Conservation (phyloP, 2,329 filamentous ascomycete species). For the Tolypocladium ovalisporum region DNA sequence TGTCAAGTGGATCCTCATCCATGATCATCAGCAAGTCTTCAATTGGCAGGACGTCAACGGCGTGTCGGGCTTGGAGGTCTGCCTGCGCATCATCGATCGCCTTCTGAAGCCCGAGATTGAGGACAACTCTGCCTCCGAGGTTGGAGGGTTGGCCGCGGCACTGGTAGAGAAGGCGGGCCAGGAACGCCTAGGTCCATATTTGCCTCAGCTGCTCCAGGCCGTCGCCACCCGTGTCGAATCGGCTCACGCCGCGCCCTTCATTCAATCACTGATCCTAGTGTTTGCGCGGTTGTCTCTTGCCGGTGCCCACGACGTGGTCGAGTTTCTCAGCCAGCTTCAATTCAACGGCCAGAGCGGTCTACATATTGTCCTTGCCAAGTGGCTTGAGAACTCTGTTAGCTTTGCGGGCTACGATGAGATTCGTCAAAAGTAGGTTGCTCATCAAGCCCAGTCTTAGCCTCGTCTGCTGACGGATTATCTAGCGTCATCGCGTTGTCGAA, state of each 20-base stretch:
- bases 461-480: slow-evolving; percentile 16
- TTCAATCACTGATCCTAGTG: slow-evolving; percentile 90
- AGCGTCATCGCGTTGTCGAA: slow-evolving; percentile 90
- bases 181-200: slow-evolving; percentile 79
- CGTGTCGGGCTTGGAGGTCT: slow-evolving; percentile 77
- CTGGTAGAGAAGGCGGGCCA: slow-evolving; percentile 92
- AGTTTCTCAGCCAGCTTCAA: slow-evolving; percentile 78
- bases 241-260: slow-evolving; percentile 78
- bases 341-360: slow-evolving; percentile 75
- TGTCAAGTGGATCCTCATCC: slow-evolving; percentile 78
- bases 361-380: slow-evolving; percentile 82
- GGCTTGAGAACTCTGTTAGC: slow-evolving; percentile 92
- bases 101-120: slow-evolving; percentile 75
- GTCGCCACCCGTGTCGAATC: slow-evolving; percentile 77
- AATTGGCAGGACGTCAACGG: slow-evolving; percentile 72
- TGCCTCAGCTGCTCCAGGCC: slow-evolving; percentile 78
- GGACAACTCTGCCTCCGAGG: slow-evolving; percentile 90
- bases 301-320: slow-evolving; percentile 78
- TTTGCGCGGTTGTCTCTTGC: slow-evolving; percentile 84
- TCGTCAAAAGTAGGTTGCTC: slow-evolving; percentile 66
- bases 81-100: slow-evolving; percentile 84
- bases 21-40: slow-evolving; percentile 85
- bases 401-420: slow-evolving; percentile 99
- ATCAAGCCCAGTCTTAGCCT: background rate
- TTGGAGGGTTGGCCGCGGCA: slow-evolving; percentile 86